Conservation (phyloP, 2,329 filamentous ascomycete species). For the Zymoseptoria brevis region DNA sequence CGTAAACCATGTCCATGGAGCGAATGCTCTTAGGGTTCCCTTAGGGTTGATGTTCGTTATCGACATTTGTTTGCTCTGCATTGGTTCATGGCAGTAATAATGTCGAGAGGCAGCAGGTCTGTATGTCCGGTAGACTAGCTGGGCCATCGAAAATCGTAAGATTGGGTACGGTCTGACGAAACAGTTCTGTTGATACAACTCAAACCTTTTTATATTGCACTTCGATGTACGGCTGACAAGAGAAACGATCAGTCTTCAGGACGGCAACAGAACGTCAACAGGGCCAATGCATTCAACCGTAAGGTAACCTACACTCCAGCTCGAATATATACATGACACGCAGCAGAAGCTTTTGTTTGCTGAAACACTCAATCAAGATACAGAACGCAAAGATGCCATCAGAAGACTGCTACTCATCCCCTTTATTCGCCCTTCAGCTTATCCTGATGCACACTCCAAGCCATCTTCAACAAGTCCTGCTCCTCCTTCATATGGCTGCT, state of each 20-base stretch:
- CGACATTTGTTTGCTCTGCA: too few species aligned
- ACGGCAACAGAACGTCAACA: not conserved
- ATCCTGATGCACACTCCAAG: conserved; percentile 56
- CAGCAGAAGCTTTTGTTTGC: not conserved
- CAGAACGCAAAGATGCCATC: not conserved
- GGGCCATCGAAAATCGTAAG: too few species aligned
- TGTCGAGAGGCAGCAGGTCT: too few species aligned
- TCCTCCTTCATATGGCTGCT: conserved; percentile 84
- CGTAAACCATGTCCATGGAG: not conserved
- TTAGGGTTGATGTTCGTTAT: too few species aligned
- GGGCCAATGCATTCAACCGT: not conserved
- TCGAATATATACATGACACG: not conserved
- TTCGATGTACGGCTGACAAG: too few species aligned
- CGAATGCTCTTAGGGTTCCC: not conserved
- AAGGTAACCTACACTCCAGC: not conserved
- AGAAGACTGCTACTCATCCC: not conserved
- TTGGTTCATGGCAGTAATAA: too few species aligned
- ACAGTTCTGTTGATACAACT: too few species aligned
- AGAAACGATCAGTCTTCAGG: too few species aligned
- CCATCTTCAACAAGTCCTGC: conserved; percentile 65
- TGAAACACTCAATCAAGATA: not conserved
- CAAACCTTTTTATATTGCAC: too few species aligned
- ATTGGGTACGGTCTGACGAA: too few species aligned
- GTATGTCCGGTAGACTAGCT: not conserved
- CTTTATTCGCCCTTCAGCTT: conserved; percentile 57